A percentile compares a stretch with the other conserved stretches of the same genome.
Conservation (phyloP, 306 rosid genomes). For the Lathyrus tuberosus region DNA sequence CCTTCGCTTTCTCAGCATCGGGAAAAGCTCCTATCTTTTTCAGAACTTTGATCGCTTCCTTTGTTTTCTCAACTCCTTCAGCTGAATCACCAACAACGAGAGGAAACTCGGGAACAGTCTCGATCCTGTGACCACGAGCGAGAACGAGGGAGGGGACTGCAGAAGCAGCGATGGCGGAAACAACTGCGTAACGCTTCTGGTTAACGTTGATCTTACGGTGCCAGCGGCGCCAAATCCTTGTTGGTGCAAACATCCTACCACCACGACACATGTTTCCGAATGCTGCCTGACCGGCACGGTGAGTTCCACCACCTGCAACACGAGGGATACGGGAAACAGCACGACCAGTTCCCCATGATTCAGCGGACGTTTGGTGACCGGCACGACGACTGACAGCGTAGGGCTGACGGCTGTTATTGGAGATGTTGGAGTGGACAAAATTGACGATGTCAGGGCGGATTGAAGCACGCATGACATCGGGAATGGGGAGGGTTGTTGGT, state of each 20-base stretch:
- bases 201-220: slow-evolving; percentile 2
- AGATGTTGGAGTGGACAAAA: slow-evolving; percentile 8
- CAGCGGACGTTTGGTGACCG: slow-evolving; percentile 12
- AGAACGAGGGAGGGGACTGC: slow-evolving; percentile 67
- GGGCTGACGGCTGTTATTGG: not conserved
- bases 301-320: slow-evolving; percentile 9
- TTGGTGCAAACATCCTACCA: slow-evolving; percentile 10
- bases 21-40: slow-evolving; percentile 6
- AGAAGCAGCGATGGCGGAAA: slow-evolving; percentile 31
- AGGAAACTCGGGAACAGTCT: slow-evolving; percentile 66
- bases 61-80: slow-evolving; percentile 10
- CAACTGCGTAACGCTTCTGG: slow-evolving; percentile 3
- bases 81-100: not conserved
- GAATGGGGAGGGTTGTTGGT: slow-evolving; percentile 2
- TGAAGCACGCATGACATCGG: slow-evolving; percentile 16
- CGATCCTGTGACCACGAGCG: slow-evolving; percentile 77
- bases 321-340: slow-evolving; percentile 21
- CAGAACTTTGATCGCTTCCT: slow-evolving; percentile 5
- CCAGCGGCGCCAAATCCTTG: not conserved
- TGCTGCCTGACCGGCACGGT: slow-evolving; percentile 6
- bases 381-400: slow-evolving; percentile 8
- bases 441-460: slow-evolving; percentile 12
- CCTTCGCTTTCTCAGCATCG: not conserved
- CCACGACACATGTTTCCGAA: slow-evolving; percentile 21
- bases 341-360: slow-evolving; percentile 10